Evolutionary conservation across 371 early-diverging fungal genomes (phyloP), one percentile per base, ranked within the genome.

Genomic region (Actinomucor elegans): DNA sequence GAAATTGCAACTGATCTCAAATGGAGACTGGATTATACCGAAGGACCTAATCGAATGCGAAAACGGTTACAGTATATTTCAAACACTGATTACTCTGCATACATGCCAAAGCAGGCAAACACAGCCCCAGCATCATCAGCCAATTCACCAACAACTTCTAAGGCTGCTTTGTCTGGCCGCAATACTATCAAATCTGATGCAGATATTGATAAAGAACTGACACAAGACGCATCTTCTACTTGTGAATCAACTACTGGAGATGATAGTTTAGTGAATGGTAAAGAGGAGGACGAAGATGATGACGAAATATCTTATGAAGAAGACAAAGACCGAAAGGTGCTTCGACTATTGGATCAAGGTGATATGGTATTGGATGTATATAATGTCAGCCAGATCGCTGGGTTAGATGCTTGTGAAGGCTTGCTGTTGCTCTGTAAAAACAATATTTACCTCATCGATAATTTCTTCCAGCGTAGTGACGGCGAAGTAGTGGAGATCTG

Each of bases 401-500:
- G 89, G 9, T 60, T 91, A 20, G 92, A 90, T 62, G 84, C 88
- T 0, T 75, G 79, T 32, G 91, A 91, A 61, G 89, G 91, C 0
- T 52, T 91, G 11, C 64, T 88, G 14, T 41, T 91, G 1, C 64
- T 91, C 1, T 87, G 90, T 64, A 86, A 86, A 38, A 71, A 85
- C 40, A 85, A 88, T 52, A 77, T 91, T 43, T 90, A 90, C 45
- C 57, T 91, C 27, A 81, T 91, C 33, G 89, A 91, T 59, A 86
- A 87, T 57, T 91, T 87, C 57, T 86, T 88, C 59, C 83, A 84
- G 41, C 69, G 81, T 17, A 45, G 55, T 26, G 88, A 89, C 51
- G 88, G 88, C 6, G 90, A 91, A 59, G 81, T 90, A 0, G 89
- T 89, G 9, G 90, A 90, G 45, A 84, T 89, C 33, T 84, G 84